phyloP scores from a whole-genome alignment of 139 green algal genomes.

The Raphidocelis subcapitata region DNA sequence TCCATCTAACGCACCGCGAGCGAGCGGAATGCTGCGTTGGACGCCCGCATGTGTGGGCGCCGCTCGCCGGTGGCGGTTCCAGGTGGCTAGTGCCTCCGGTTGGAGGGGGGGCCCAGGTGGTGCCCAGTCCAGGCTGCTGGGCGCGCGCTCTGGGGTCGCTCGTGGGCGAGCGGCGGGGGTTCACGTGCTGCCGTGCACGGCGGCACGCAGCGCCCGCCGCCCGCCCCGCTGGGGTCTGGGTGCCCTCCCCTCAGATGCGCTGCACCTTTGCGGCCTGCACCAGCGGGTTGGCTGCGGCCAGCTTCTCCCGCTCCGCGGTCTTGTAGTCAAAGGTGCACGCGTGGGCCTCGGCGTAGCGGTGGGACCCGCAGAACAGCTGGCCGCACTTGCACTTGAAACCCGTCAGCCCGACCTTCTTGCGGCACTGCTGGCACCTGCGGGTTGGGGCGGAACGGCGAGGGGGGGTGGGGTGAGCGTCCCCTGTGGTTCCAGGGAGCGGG shows the following conservation, averaged over 20 bases:
- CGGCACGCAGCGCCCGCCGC: no score
- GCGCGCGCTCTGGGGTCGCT: no score
- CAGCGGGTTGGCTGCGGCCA: constrained; percentile 65
- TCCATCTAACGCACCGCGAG: no score
- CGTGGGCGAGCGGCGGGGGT: no score
- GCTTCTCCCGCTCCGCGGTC: constrained; percentile 45
- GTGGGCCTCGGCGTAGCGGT: constrained; percentile 86
- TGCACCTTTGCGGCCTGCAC: constrained; percentile 58
- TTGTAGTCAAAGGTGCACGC: constrained; percentile 88
- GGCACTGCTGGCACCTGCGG: constrained; percentile 52
- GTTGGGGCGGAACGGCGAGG: neutral
- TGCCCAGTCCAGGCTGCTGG: no score
- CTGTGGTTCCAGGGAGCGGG: neutral
- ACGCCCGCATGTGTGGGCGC: no score
- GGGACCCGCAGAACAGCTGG: constrained; percentile 70
- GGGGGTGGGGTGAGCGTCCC: constrained; percentile 9
- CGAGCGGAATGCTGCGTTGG: no score
- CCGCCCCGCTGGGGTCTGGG: no score
- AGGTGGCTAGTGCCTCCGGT: no score
- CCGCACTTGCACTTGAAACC: constrained; percentile 91
- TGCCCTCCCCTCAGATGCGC: constrained; percentile 28
- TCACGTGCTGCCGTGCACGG: no score
- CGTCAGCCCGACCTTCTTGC: constrained; percentile 80
- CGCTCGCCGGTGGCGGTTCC: no score
- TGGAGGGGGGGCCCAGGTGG: no score